Evolutionary conservation across 805 yeast species (phyloP).

Genomic region (Saturnispora silvae): DNA sequence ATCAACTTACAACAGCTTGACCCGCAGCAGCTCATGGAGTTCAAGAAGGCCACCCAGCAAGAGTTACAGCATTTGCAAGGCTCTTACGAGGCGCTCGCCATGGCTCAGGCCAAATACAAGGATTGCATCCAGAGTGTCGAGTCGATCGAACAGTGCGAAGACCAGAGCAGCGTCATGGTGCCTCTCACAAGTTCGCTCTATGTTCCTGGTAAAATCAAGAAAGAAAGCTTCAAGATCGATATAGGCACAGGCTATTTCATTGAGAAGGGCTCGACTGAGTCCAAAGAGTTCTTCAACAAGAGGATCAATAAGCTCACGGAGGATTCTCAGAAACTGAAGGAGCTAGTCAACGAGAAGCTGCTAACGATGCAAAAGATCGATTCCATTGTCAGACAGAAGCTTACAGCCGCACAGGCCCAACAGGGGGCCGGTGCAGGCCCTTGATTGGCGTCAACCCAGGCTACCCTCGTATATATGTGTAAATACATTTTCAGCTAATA

Average conservation of each 20-base stretch:
- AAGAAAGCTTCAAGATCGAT: slow-evolving; percentile 72
- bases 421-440: too few relatives aligned
- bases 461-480: too few relatives aligned
- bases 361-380: slow-evolving; percentile 54
- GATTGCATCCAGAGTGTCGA: slow-evolving; percentile 72
- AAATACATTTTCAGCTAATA: too few relatives aligned
- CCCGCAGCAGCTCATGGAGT: slow-evolving; percentile 75
- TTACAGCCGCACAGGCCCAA: slow-evolving; percentile 32
- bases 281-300: slow-evolving; percentile 58
- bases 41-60: slow-evolving; percentile 72
- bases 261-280: slow-evolving; percentile 61
- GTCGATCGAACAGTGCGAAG: slow-evolving; percentile 31
- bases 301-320: slow-evolving; percentile 63
- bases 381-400: slow-evolving; percentile 40
- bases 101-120: slow-evolving; percentile 71
- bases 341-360: slow-evolving; percentile 65
- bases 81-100: slow-evolving; percentile 70
- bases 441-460: too few relatives aligned
- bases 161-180: slow-evolving; percentile 47
- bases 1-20: slow-evolving; percentile 50
- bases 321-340: slow-evolving; percentile 65
- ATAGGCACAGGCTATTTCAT: slow-evolving; percentile 95
- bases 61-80: slow-evolving; percentile 81
- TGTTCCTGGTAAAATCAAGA: slow-evolving; percentile 69
- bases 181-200: slow-evolving; percentile 86